These are phyloP conservation scores for Cordyceps pruinosa DNA, from an alignment of 2,329 filamentous ascomycete species.

Conservation along the genomic window DNA sequence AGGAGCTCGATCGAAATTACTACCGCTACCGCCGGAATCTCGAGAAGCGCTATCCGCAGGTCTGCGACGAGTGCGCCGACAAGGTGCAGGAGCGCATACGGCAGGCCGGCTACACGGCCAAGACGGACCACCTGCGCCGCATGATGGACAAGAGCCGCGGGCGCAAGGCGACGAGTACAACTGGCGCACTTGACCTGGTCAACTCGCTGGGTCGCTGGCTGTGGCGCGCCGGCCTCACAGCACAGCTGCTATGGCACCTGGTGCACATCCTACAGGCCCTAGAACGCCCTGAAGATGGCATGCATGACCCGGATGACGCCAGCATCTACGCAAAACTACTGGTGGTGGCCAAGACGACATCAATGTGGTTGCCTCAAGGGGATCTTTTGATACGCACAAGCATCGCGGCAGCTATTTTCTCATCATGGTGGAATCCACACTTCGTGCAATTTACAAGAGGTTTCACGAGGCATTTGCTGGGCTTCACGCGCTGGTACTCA, in stretches of 20 bases:
- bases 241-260: conserved; percentile 47
- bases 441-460: conserved; percentile 54
- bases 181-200: conserved; percentile 36
- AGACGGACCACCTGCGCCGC: conserved; percentile 70
- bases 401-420: conserved; percentile 41
- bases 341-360: conserved; percentile 14
- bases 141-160: conserved; percentile 61
- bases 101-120: conserved; percentile 70
- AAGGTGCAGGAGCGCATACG: conserved; percentile 63
- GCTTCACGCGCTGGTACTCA: conserved; percentile 58
- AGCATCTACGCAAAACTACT: conserved; percentile 15
- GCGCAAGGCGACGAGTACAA: conserved; percentile 24
- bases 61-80: conserved; percentile 75
- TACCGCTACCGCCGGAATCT: conserved; percentile 64
- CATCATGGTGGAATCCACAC: conserved; percentile 63
- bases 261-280: conserved; percentile 22
- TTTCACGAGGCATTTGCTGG: conserved; percentile 52
- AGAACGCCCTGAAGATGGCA: conserved; percentile 22
- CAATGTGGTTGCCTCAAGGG: conserved; percentile 31
- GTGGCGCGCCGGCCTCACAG: conserved; percentile 41
- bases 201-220: conserved; percentile 36
- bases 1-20: conserved; percentile 59
- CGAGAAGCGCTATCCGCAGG: conserved; percentile 80
- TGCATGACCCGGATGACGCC: conserved; percentile 28
- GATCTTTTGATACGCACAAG: conserved; percentile 39